A percentile compares a stretch with the other conserved stretches of the same genome.
Evolutionary conservation across 2,329 filamentous ascomycete genomes (phyloP).

Genomic region (Hymenoscyphus fructigenus): DNA sequence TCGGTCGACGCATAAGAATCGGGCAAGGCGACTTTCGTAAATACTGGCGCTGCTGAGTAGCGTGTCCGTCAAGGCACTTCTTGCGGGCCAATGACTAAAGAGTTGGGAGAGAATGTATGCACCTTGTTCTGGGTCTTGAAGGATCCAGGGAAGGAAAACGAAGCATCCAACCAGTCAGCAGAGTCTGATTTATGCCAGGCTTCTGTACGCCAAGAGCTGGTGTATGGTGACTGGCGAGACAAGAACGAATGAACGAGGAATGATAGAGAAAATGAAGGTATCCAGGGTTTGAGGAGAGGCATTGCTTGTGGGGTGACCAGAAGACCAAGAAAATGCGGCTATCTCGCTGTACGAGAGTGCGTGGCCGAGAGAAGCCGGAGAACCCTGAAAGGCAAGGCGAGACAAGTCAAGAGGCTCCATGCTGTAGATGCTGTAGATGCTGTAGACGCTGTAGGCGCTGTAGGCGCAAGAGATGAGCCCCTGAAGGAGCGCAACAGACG

Average conservation of each 20-base stretch:
- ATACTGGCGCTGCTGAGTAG: neutral
- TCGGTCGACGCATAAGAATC: neutral
- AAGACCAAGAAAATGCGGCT: neutral
- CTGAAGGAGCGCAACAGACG: neutral
- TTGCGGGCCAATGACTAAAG: neutral
- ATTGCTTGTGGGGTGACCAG: neutral
- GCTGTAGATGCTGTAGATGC: no score
- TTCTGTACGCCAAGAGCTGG: neutral
- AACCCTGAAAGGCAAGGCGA: neutral
- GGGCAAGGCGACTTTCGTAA: neutral
- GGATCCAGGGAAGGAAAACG: neutral
- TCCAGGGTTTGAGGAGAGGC: neutral
- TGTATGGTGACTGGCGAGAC: neutral
- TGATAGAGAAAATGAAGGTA: neutral
- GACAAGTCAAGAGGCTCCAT: neutral
- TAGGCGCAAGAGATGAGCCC: neutral
- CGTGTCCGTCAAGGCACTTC: neutral
- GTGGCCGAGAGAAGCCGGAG: neutral
- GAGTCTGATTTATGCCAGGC: neutral
- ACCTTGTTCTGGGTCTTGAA: neutral
- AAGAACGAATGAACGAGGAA: neutral
- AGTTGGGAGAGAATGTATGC: neutral
- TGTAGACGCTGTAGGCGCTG: no score
- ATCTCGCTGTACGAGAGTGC: slow-evolving; percentile 1
- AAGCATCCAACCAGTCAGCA: neutral